Percentiles rank a stretch among this genome's conserved stretches.
Conservation (phyloP, 306 rosid genomes). For the Quercus gilva region DNA sequence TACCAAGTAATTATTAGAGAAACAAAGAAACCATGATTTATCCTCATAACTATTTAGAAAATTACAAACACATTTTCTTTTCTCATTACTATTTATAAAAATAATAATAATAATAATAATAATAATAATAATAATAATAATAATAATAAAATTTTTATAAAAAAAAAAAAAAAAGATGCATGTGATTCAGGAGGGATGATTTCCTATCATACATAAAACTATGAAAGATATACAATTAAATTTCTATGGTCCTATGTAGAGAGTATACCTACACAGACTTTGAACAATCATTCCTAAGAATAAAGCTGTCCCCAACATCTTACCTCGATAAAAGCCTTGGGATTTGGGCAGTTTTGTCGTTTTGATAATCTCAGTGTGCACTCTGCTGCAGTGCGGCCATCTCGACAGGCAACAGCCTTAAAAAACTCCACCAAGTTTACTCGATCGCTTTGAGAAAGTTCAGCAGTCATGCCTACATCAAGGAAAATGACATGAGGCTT, state of each 20-base stretch:
- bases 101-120: no score
- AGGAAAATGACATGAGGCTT: slow-evolving; percentile 98
- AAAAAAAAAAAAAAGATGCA: no score
- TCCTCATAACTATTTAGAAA: not conserved
- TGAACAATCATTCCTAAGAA: not conserved
- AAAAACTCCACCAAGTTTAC: slow-evolving; percentile 84
- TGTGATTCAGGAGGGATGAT: not conserved
- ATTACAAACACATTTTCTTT: not conserved
- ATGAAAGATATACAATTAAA: not conserved
- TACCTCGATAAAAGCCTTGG: slow-evolving; percentile 91
- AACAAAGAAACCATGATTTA: not conserved
- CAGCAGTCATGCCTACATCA: slow-evolving; percentile 99
- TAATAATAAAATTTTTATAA: no score
- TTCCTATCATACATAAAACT: not conserved
- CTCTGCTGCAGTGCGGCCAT: slow-evolving; percentile 93
- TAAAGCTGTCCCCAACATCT: slow-evolving; percentile 1
- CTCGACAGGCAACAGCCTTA: slow-evolving; percentile 92
- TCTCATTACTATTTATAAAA: no score
- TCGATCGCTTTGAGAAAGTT: slow-evolving; percentile 86
- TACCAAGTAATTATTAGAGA: not conserved
- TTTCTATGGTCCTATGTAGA: not conserved
- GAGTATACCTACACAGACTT: not conserved
- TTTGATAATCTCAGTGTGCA: slow-evolving; percentile 73
- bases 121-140: no score
- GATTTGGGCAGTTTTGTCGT: slow-evolving; percentile 95